phyloP scores from a whole-genome alignment of 176 grass and related monocot species.

The barley (Hordeum vulgare) region DNA sequence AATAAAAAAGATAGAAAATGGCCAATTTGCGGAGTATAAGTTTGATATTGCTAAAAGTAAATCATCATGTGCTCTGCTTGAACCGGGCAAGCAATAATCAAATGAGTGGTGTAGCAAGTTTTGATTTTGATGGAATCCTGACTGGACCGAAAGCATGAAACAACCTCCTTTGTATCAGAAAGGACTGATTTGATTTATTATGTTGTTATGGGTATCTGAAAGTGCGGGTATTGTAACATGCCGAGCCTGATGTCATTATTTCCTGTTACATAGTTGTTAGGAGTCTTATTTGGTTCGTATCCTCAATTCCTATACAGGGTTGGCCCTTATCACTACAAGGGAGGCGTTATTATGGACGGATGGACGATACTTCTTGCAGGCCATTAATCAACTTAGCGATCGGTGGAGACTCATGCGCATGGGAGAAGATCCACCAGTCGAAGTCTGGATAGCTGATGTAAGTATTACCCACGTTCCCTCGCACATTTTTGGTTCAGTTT shows the following conservation, averaged over 20 bases:
- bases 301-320: constrained; percentile 41
- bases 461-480: not conserved
- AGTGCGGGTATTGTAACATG: not conserved
- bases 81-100: not conserved
- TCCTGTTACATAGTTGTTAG: not conserved
- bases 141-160: not conserved
- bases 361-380: constrained; percentile 95
- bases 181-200: not conserved
- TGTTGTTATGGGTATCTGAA: not conserved
- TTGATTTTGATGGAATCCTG: not conserved
- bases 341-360: constrained; percentile 96
- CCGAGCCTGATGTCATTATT: not conserved
- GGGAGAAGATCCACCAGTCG: constrained; percentile 84
- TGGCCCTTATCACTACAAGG: constrained; percentile 88
- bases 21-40: too few species aligned
- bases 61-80: not conserved
- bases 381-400: constrained; percentile 61
- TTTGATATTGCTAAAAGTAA: not conserved
- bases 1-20: too few species aligned
- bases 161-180: not conserved
- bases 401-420: constrained; percentile 91
- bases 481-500: not conserved
- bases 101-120: not conserved
- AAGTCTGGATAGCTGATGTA: constrained; percentile 81
- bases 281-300: not conserved